Evolutionary conservation across 306 rosid genomes (phyloP).

Genomic region (Cicer pinnatifidum): DNA sequence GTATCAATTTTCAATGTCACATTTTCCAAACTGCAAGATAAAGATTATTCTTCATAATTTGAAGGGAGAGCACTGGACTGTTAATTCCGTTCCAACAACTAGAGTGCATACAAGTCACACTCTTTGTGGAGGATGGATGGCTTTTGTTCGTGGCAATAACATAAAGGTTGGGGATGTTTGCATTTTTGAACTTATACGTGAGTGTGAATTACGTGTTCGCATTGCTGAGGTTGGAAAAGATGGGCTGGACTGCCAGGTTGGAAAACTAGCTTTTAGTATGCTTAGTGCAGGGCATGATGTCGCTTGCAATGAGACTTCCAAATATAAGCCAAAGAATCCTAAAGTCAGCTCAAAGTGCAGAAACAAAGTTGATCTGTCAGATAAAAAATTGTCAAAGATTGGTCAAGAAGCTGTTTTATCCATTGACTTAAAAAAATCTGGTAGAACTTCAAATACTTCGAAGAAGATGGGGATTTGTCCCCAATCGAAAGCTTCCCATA

Average conservation of each 20-base stretch:
- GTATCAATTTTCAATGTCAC: slow-evolving; percentile 79
- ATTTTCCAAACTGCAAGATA: slow-evolving; percentile 84
- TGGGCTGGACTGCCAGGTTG: slow-evolving; percentile 61
- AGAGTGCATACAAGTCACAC: slow-evolving; percentile 94
- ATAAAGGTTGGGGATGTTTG: slow-evolving; percentile 83
- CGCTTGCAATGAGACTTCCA: slow-evolving; percentile 52
- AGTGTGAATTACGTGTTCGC: slow-evolving; percentile 79
- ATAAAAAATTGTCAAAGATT: slow-evolving; percentile 57
- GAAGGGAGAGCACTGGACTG: slow-evolving; percentile 88
- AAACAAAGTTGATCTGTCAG: slow-evolving; percentile 54
- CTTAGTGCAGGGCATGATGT: slow-evolving; percentile 53
- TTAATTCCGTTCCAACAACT: slow-evolving; percentile 86
- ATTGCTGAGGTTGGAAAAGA: slow-evolving; percentile 64
- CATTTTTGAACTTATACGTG: slow-evolving; percentile 78
- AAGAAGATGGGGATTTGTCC: slow-evolving; percentile 58
- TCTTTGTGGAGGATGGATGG: slow-evolving; percentile 98
- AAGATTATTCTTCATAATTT: slow-evolving; percentile 81
- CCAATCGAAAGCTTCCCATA: slow-evolving; percentile 61
- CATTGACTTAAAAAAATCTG: slow-evolving; percentile 60
- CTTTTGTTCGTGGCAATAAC: slow-evolving; percentile 85
- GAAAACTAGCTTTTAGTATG: slow-evolving; percentile 50
- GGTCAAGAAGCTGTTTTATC: slow-evolving; percentile 60
- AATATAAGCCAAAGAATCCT: slow-evolving; percentile 55
- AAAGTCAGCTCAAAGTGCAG: slow-evolving; percentile 61
- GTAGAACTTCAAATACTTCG: slow-evolving; percentile 57